Conservation (phyloP, 2,329 filamentous ascomycete species). For the Aquanectria penicillioides region DNA sequence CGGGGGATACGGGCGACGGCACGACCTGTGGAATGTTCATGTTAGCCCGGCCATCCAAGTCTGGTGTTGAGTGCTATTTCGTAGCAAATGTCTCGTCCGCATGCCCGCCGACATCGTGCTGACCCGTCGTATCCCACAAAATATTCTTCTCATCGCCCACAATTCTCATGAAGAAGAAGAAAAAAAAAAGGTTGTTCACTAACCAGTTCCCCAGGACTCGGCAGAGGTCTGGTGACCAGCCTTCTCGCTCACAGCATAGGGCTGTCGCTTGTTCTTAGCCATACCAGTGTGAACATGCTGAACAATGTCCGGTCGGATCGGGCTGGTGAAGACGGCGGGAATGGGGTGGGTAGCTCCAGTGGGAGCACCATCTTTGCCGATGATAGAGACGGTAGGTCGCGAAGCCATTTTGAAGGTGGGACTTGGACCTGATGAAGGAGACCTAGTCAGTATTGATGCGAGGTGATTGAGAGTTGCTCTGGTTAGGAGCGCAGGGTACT, state of each 20-base stretch:
- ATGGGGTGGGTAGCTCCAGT: slow-evolving; percentile 90
- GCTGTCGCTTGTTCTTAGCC: slow-evolving; percentile 99
- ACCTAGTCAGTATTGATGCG: slow-evolving; percentile 32
- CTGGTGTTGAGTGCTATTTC: slow-evolving; percentile 2
- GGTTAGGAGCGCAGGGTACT: slow-evolving; percentile 32
- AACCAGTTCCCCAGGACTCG: slow-evolving; percentile 99
- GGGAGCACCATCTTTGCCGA: slow-evolving; percentile 94
- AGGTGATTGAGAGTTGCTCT: slow-evolving; percentile 10
- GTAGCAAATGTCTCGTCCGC: background rate
- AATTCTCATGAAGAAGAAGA: slow-evolving; percentile 19
- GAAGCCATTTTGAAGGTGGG: slow-evolving; percentile 80
- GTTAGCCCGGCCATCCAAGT: slow-evolving; percentile 37
- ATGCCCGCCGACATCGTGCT: background rate
- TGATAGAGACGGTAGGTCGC: slow-evolving; percentile 96
- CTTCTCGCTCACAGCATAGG: slow-evolving; percentile 99
- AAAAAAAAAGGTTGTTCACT: slow-evolving; percentile 54
- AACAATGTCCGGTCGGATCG: slow-evolving; percentile 99
- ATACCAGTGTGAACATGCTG: slow-evolving; percentile 99
- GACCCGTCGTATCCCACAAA: slow-evolving; percentile 26
- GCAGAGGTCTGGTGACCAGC: slow-evolving; percentile 99
- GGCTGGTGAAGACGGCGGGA: slow-evolving; percentile 95
- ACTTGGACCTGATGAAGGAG: slow-evolving; percentile 46
- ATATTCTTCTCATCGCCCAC: slow-evolving; percentile 24
- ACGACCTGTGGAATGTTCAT: slow-evolving; percentile 71
- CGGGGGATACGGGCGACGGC: slow-evolving; percentile 99